Evolutionary conservation across 2,329 filamentous ascomycete genomes (phyloP).

Genomic region (Leptoxyphium fumago): DNA sequence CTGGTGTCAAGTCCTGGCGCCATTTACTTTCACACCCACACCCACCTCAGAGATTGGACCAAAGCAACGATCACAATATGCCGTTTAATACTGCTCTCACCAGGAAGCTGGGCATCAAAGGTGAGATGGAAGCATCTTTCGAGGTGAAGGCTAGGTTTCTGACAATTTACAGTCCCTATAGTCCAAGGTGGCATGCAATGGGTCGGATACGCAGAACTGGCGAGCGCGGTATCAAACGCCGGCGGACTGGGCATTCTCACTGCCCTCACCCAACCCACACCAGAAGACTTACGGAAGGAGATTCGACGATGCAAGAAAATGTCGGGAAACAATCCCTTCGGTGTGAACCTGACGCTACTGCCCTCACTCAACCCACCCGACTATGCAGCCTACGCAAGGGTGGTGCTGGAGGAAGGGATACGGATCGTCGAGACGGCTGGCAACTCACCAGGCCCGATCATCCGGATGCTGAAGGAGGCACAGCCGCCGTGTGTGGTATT

Average conservation of each 20-base stretch:
- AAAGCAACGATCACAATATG: constrained; percentile 27
- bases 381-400: constrained; percentile 81
- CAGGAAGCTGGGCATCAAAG: constrained; percentile 42
- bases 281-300: constrained; percentile 82
- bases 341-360: constrained; percentile 87
- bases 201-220: constrained; percentile 67
- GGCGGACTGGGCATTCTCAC: constrained; percentile 73
- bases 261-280: constrained; percentile 81
- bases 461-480: constrained; percentile 70
- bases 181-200: constrained; percentile 83
- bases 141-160: background rate
- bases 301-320: constrained; percentile 74
- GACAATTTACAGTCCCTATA: constrained; percentile 46
- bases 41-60: background rate
- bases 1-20: too few relatives aligned
- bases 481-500: constrained; percentile 54
- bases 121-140: constrained; percentile 32
- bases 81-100: constrained; percentile 51
- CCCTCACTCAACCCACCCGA: constrained; percentile 80
- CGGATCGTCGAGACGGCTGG: constrained; percentile 85
- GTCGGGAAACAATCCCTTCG: constrained; percentile 61
- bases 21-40: too few relatives aligned
- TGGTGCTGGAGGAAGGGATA: constrained; percentile 85
- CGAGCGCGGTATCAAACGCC: constrained; percentile 63
- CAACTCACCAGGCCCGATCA: constrained; percentile 81